Base-by-base conservation (phyloP, 176 grass and related monocot species). In the barley (Hordeum vulgare) region DNA sequence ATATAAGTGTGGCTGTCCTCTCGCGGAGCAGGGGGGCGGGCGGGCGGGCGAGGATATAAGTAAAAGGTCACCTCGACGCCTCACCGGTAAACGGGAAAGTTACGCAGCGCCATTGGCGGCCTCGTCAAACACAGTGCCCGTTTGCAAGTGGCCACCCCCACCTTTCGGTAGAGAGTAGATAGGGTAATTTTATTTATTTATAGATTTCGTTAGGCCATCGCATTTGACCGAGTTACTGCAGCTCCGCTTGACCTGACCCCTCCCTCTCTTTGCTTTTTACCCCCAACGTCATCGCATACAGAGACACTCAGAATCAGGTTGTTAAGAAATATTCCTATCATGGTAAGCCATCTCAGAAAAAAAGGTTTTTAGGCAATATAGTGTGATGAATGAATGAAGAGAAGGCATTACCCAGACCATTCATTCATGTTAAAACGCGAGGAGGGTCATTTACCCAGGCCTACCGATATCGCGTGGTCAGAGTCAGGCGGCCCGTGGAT, bases 1-100 rank as follows among this genome's bases (percentile, higher is more conserved):
- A 87, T 87, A 90, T 87, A 90, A 87, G 89, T 75, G 84, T 56
- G 31, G 80, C 75, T 69, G 89, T 83, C 84, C 66, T 83, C 66
- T 83, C 70, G 40, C 68, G 84, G 24, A 59, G 9, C 26, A 7
- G 60, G 21, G 83, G 77, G 21, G 7, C 20, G 13, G 13, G 45
- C 45, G 37, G 10, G 31, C 31, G 31, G 31, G 31, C 8, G 23
- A n/a, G 34, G 3, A 6, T n/a, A n/a, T 40, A 40, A 40, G 67
- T 71, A 42, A 86, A 86, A n/a, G n/a, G 78, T 45, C 42, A 42
- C n/a, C 68, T 71, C 39, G 21, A 60, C 66, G 61, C 84, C 74
- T 10, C 49, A 49, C 84, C 84, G 75, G 84, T 86, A 90, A 84
- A 84, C 80, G 61, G 8, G 67, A 83, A 86, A 80, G 84, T 53